Percentiles rank a stretch among this genome's conserved stretches.
phyloP scores from a whole-genome alignment of 1,284 basidiomycete genomes.

The Xerocomus nothofagi region DNA sequence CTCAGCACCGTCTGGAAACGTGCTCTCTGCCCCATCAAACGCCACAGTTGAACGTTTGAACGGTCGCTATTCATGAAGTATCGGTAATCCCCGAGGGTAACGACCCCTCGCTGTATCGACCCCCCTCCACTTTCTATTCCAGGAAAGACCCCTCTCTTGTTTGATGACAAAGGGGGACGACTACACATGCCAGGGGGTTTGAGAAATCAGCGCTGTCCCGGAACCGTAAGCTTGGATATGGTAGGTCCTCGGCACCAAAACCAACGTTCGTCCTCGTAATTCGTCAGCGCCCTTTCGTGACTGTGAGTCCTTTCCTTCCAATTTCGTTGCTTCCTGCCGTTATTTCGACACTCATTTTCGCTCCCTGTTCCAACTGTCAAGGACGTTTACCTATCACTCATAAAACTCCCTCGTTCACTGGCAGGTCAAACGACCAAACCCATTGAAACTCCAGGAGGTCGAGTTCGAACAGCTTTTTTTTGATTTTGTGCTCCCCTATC shows the following conservation, averaged over 20 bases:
- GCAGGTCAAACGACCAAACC: slow-evolving; percentile 6
- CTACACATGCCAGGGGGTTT: background rate
- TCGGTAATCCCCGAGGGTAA: slow-evolving; percentile 16
- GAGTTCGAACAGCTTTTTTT: background rate
- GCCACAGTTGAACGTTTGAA: background rate
- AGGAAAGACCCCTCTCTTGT: slow-evolving; percentile 11
- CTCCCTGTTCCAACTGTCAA: background rate
- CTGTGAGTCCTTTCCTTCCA: slow-evolving; percentile 12
- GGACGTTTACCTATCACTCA: slow-evolving; percentile 13
- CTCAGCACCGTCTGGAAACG: background rate
- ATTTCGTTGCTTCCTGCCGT: slow-evolving; percentile 23
- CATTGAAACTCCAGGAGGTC: background rate
- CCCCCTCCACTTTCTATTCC: slow-evolving; percentile 10
- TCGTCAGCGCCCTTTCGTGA: slow-evolving; percentile 13
- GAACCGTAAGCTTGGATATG: slow-evolving; percentile 13
- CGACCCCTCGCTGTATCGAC: slow-evolving; percentile 12
- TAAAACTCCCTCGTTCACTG: slow-evolving; percentile 6
- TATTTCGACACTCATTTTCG: slow-evolving; percentile 10
- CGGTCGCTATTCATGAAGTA: slow-evolving; percentile 1
- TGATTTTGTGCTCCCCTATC: background rate
- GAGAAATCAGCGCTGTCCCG: slow-evolving; percentile 17
- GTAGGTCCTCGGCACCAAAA: slow-evolving; percentile 14
- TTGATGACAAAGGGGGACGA: background rate
- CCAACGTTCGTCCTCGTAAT: slow-evolving; percentile 31
- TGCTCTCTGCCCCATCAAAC: background rate